Evolutionary conservation across 225 moss, liverwort and hornwort genomes (phyloP).

Genomic region (Anthoceros angustus): DNA sequence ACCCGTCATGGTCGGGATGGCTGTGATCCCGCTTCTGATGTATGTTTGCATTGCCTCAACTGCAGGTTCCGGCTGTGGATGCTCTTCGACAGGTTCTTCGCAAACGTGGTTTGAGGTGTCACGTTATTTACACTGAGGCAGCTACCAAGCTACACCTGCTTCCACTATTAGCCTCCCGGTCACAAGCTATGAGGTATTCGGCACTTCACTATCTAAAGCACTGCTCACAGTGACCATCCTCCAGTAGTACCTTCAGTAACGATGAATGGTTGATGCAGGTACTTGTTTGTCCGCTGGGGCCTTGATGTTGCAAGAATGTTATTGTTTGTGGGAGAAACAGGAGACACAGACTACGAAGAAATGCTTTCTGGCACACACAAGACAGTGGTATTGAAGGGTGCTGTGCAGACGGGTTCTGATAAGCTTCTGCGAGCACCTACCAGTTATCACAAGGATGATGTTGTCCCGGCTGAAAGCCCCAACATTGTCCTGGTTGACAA

Average conservation of each 20-base stretch:
- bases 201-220: neutral
- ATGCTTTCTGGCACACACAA: conserved; percentile 42
- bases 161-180: conserved; percentile 54
- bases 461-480: conserved; percentile 37
- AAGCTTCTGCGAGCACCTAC: conserved; percentile 32
- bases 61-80: conserved; percentile 50
- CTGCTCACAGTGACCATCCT: no score
- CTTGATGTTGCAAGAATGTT: conserved; percentile 51
- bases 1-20: neutral
- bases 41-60: neutral
- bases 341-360: conserved; percentile 47
- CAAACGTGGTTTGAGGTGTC: conserved; percentile 46
- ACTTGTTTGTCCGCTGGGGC: conserved; percentile 47
- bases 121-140: conserved; percentile 56
- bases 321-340: conserved; percentile 41
- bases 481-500: conserved; percentile 14
- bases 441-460: conserved; percentile 40
- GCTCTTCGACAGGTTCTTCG: conserved; percentile 41
- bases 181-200: conserved; percentile 48
- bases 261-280: conserved; percentile 16
- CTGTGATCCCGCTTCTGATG: neutral
- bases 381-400: conserved; percentile 28
- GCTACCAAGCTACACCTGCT: conserved; percentile 45
- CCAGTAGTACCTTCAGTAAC: neutral
- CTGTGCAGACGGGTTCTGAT: conserved; percentile 38